A percentile compares a stretch with the other conserved stretches of the same genome.
Conservation (phyloP, 495 filamentous ascomycete genomes). For the Choiromyces venosus region DNA sequence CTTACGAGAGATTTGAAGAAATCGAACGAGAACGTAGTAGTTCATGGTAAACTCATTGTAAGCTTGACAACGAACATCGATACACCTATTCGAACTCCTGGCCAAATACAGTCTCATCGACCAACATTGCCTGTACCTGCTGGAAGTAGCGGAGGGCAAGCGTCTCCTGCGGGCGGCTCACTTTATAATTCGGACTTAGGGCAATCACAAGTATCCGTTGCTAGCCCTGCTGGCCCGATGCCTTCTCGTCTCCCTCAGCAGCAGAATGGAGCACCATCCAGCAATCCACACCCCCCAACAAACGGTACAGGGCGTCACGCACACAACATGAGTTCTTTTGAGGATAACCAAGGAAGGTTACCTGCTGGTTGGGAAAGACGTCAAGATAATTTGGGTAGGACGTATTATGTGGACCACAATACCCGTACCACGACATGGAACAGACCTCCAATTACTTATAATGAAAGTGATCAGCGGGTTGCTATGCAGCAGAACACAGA, state of each 20-base stretch:
- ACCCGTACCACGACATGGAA: slow-evolving; percentile 95
- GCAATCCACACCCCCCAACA: slow-evolving; percentile 22
- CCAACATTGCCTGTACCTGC: slow-evolving; percentile 41
- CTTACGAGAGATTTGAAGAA: slow-evolving; percentile 97
- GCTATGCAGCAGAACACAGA: slow-evolving; percentile 84
- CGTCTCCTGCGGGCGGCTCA: slow-evolving; percentile 36
- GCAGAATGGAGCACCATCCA: slow-evolving; percentile 29
- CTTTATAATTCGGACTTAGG: slow-evolving; percentile 40
- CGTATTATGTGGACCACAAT: slow-evolving; percentile 99
- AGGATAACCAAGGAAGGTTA: slow-evolving; percentile 85
- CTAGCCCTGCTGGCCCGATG: slow-evolving; percentile 25
- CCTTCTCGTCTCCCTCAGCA: slow-evolving; percentile 29
- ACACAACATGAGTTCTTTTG: slow-evolving; percentile 79
- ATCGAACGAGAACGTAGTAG: slow-evolving; percentile 94
- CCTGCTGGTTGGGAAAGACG: slow-evolving; percentile 93
- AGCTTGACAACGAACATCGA: slow-evolving; percentile 86
- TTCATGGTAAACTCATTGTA: slow-evolving; percentile 94
- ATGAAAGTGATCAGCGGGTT: slow-evolving; percentile 66
- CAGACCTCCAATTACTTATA: slow-evolving; percentile 74
- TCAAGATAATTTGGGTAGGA: slow-evolving; percentile 91
- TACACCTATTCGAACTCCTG: slow-evolving; percentile 47
- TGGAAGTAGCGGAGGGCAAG: slow-evolving; percentile 28
- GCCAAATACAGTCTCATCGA: slow-evolving; percentile 46
- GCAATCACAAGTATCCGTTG: slow-evolving; percentile 36
- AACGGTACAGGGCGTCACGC: slow-evolving; percentile 46